Conservation (phyloP, 495 filamentous ascomycete genomes). For the Podospora appendiculata region DNA sequence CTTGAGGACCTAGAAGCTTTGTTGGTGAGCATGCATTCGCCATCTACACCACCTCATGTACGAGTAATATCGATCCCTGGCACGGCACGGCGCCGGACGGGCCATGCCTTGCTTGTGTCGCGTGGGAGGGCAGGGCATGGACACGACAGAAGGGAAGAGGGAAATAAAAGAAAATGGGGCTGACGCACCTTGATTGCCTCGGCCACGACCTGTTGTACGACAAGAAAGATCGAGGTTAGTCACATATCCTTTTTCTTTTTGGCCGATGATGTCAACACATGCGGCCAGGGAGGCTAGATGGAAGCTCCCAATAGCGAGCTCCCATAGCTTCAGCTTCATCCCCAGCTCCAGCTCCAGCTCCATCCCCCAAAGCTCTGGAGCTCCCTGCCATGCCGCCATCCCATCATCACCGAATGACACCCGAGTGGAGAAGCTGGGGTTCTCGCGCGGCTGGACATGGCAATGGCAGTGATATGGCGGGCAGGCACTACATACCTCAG, state of each 20-base stretch:
- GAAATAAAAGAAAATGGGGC: background rate
- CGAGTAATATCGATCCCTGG: background rate
- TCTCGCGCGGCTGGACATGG: no score
- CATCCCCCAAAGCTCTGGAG: no score
- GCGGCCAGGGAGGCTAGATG: no score
- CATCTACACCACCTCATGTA: background rate
- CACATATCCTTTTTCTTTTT: background rate
- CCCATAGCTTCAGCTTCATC: no score
- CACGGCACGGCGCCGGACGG: no score
- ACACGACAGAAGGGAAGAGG: background rate
- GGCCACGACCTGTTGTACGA: constrained; percentile 34
- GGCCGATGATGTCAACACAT: background rate
- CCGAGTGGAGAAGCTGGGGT: no score
- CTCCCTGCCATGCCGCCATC: no score
- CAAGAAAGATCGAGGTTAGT: background rate
- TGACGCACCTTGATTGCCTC: constrained; percentile 76
- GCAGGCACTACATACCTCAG: constrained; percentile 57
- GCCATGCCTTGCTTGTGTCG: no score
- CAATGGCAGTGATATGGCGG: no score
- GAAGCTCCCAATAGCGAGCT: no score
- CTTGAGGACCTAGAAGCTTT: constrained; percentile 53
- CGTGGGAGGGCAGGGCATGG: background rate
- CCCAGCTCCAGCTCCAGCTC: no score
- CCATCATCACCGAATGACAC: no score
- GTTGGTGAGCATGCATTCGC: background rate